phyloP scores from a whole-genome alignment of 805 yeast genomes.

The Starmera pachycereana region DNA sequence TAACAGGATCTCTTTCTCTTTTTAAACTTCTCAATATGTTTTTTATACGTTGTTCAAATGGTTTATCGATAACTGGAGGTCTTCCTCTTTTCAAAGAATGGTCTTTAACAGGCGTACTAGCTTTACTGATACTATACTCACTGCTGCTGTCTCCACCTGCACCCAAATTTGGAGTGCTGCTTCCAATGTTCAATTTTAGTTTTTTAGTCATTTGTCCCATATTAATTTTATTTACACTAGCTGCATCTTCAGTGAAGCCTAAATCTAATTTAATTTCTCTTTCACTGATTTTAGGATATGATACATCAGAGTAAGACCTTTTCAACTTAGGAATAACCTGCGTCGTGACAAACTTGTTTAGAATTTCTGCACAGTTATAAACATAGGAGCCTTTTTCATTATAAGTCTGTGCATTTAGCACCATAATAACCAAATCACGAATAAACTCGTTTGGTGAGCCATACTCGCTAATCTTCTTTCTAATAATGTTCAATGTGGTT shows the following conservation, averaged over 20 bases:
- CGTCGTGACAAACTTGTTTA: slow-evolving; percentile 30
- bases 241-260: neutral
- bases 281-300: slow-evolving; percentile 27
- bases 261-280: no score
- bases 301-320: slow-evolving; percentile 22
- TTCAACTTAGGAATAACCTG: slow-evolving; percentile 24
- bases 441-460: slow-evolving; percentile 57
- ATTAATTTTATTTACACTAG: neutral
- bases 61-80: slow-evolving; percentile 85
- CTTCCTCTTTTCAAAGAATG: slow-evolving; percentile 56
- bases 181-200: slow-evolving; percentile 8
- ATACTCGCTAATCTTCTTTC: slow-evolving; percentile 48
- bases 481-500: slow-evolving; percentile 68
- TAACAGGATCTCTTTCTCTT: slow-evolving; percentile 47
- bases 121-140: no score
- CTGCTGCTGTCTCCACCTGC: neutral
- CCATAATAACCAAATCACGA: slow-evolving; percentile 69
- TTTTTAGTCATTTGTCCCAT: neutral
- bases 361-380: slow-evolving; percentile 52
- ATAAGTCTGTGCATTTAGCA: slow-evolving; percentile 84
- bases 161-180: slow-evolving; percentile 3
- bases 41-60: slow-evolving; percentile 87
- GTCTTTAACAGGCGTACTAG: slow-evolving; percentile 9
- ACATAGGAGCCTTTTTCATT: slow-evolving; percentile 62
- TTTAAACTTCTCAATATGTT: slow-evolving; percentile 74